Evolutionary conservation across 352 stramenopile species (phyloP).

Genomic region (Phytopythium chamaehyphon): DNA sequence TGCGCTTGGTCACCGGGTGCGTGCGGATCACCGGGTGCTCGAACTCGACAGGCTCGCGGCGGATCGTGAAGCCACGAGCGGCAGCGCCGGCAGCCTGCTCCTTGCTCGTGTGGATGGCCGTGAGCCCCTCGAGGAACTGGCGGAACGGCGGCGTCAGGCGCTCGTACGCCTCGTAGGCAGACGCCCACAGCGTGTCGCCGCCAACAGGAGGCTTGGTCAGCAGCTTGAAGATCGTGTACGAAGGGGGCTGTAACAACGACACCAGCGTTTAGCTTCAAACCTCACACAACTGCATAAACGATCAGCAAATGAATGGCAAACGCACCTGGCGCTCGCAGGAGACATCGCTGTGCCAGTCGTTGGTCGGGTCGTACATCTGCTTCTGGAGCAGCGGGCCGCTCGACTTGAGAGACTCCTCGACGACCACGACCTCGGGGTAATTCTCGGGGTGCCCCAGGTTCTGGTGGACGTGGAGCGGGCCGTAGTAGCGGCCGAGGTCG

Average conservation of each 20-base stretch:
- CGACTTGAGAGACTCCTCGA: slow-evolving; percentile 11
- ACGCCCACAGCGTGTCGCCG: slow-evolving; percentile 39
- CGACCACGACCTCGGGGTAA: slow-evolving; percentile 17
- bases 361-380: slow-evolving; percentile 21
- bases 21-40: slow-evolving; percentile 38
- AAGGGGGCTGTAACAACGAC: slow-evolving; percentile 11
- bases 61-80: slow-evolving; percentile 16
- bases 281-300: too few relatives aligned
- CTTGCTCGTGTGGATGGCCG: slow-evolving; percentile 42
- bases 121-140: slow-evolving; percentile 32
- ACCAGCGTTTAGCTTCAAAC: not conserved
- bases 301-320: not conserved
- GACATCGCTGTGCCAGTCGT: slow-evolving; percentile 36
- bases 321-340: slow-evolving; percentile 27
- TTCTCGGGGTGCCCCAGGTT: slow-evolving; percentile 18
- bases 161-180: slow-evolving; percentile 40
- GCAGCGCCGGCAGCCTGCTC: slow-evolving; percentile 26
- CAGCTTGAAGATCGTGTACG: slow-evolving; percentile 28
- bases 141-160: slow-evolving; percentile 31
- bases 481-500: slow-evolving; percentile 20
- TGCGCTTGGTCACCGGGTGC: slow-evolving; percentile 30
- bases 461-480: slow-evolving; percentile 24
- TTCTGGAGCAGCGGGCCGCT: slow-evolving; percentile 10
- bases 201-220: slow-evolving; percentile 26
- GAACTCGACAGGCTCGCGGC: slow-evolving; percentile 28